These are phyloP conservation scores for Colletotrichum sp. DNA, from an alignment of 2,329 filamentous ascomycete genomes.

Conservation along the genomic window DNA sequence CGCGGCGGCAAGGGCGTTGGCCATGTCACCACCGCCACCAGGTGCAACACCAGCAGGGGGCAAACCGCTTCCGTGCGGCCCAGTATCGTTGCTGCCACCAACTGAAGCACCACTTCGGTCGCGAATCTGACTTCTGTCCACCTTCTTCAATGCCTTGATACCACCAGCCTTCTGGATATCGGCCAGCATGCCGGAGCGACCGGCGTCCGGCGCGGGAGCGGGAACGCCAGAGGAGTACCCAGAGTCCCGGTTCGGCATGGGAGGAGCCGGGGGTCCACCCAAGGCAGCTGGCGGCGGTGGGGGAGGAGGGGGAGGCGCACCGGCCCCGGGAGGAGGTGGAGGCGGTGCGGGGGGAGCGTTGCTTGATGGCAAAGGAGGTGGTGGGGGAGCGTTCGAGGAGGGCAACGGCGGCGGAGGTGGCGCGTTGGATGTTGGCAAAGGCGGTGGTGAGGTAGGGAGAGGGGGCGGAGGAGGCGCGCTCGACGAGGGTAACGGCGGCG, in stretches of 20 bases:
- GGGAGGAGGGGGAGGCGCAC: slow-evolving; percentile 38
- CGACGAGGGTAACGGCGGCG: slow-evolving; percentile 30
- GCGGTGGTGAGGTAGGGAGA: slow-evolving; percentile 31
- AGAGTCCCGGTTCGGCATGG: slow-evolving; percentile 63
- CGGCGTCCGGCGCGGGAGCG: slow-evolving; percentile 45
- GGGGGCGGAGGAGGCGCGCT: slow-evolving; percentile 39
- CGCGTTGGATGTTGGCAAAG: slow-evolving; percentile 14
- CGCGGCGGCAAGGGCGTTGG: slow-evolving; percentile 80
- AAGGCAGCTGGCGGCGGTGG: slow-evolving; percentile 39
- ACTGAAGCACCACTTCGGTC: slow-evolving; percentile 73
- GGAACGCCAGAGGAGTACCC: slow-evolving; percentile 62
- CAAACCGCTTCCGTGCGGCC: slow-evolving; percentile 55
- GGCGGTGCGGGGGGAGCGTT: slow-evolving; percentile 37
- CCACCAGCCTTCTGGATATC: slow-evolving; percentile 76
- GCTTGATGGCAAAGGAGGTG: slow-evolving; percentile 42
- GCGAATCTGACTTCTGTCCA: slow-evolving; percentile 71
- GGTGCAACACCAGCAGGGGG: slow-evolving; percentile 57
- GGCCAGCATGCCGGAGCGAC: slow-evolving; percentile 67
- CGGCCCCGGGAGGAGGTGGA: slow-evolving; percentile 43
- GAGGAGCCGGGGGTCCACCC: slow-evolving; percentile 54
- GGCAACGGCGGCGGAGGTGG: slow-evolving; percentile 42
- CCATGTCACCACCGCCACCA: slow-evolving; percentile 70
- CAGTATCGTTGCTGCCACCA: slow-evolving; percentile 45
- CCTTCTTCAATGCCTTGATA: slow-evolving; percentile 75
- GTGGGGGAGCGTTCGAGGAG: slow-evolving; percentile 35